Percentiles rank a stretch among this genome's conserved stretches.
Conservation (phyloP, 1,139 yeast species). For the Protomyces arabidopsidicola region DNA sequence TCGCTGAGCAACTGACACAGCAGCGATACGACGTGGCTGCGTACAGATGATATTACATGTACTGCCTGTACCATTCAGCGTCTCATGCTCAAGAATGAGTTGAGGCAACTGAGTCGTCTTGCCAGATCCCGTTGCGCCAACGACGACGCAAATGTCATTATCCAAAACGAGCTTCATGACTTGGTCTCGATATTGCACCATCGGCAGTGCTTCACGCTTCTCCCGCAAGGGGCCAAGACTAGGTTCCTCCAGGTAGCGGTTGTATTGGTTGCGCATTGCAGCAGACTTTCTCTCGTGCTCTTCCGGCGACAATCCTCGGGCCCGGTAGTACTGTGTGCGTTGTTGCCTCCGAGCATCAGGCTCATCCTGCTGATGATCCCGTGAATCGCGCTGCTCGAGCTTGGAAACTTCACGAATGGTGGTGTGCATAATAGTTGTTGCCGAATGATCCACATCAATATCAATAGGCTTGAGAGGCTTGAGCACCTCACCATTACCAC, state of each 20-base stretch:
- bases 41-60: constrained; percentile 60
- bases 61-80: constrained; percentile 49
- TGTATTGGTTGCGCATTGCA: constrained; percentile 1
- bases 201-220: constrained; percentile 31
- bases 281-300: constrained; percentile 6
- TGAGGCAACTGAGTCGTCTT: constrained; percentile 97
- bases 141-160: constrained; percentile 78
- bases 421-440: constrained; percentile 4
- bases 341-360: neutral
- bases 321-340: neutral
- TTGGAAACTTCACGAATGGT: constrained; percentile 4
- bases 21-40: constrained; percentile 72
- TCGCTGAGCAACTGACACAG: constrained; percentile 62
- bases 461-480: constrained; percentile 28
- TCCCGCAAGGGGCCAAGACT: constrained; percentile 27
- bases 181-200: constrained; percentile 28
- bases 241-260: constrained; percentile 21
- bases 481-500: constrained; percentile 32
- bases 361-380: neutral
- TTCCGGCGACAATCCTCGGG: constrained; percentile 13
- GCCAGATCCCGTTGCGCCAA: constrained; percentile 98
- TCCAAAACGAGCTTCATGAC: constrained; percentile 31
- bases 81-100: constrained; percentile 57
- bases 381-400: neutral
- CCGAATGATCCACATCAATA: constrained; percentile 10